A percentile compares a stretch with the other conserved stretches of the same genome.
These are phyloP conservation scores for Coemansia javaensis DNA, from an alignment of 192 early-diverging fungal genomes.

Conservation along the genomic window DNA sequence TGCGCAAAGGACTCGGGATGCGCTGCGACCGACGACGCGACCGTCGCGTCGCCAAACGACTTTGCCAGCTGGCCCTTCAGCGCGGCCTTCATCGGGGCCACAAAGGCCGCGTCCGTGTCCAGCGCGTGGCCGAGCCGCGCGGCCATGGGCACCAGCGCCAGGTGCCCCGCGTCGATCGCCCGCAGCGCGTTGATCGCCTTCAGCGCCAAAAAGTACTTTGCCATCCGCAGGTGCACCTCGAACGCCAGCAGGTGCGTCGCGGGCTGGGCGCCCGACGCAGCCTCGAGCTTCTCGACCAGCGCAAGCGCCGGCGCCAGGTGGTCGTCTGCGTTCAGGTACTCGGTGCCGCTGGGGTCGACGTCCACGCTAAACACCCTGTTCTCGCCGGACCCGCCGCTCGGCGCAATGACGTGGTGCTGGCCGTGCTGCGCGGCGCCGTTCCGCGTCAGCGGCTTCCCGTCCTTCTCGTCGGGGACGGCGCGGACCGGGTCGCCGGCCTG, in stretches of 20 bases:
- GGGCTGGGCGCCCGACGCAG: constrained; percentile 9
- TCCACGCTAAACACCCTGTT: constrained; percentile 51
- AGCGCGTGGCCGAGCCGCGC: constrained; percentile 25
- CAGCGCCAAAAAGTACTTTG: constrained; percentile 47
- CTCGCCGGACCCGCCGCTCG: constrained; percentile 53
- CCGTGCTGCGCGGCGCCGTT: constrained; percentile 56
- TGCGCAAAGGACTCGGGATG: constrained; percentile 9
- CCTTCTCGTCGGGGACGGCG: constrained; percentile 19
- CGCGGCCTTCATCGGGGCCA: constrained; percentile 43
- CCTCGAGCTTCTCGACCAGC: constrained; percentile 67
- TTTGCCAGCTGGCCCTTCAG: constrained; percentile 37
- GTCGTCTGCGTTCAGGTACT: constrained; percentile 55
- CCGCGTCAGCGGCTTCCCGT: constrained; percentile 47
- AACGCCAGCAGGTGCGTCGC: constrained; percentile 33
- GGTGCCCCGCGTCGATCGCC: constrained; percentile 22
- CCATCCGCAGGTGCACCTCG: constrained; percentile 48
- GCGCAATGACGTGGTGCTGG: constrained; percentile 32
- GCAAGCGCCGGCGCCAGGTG: constrained; percentile 71
- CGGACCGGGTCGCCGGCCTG: constrained; percentile 26
- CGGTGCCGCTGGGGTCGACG: constrained; percentile 30
- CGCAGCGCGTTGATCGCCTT: constrained; percentile 43
- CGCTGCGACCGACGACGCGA: constrained; percentile 9
- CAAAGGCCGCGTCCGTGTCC: constrained; percentile 39
- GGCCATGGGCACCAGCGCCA: constrained; percentile 27
- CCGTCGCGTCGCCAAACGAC: constrained; percentile 31